Evolutionary conservation across 306 rosid genomes (phyloP).

Genomic region (Styphnolobium japonicum): DNA sequence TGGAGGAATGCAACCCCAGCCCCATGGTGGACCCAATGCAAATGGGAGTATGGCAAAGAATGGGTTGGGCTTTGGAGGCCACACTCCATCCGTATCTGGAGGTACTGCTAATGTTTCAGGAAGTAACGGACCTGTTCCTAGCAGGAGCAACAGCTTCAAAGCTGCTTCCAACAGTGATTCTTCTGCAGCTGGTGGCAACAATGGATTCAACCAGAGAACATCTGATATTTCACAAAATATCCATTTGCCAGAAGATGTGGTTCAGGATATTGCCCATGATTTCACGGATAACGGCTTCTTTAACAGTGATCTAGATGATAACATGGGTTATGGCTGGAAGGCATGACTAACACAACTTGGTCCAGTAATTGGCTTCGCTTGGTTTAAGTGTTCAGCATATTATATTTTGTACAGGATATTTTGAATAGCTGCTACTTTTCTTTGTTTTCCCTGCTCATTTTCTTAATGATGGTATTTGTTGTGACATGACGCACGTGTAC

Average conservation of each 20-base stretch:
- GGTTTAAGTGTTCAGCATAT: slow-evolving; percentile 39
- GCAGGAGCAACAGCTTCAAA: slow-evolving; percentile 95
- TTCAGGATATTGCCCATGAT: slow-evolving; percentile 61
- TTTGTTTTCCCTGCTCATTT: slow-evolving; percentile 2
- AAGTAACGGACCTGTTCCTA: slow-evolving; percentile 59
- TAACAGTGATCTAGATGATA: slow-evolving; percentile 72
- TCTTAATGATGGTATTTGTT: slow-evolving; percentile 35
- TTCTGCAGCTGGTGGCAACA: slow-evolving; percentile 72
- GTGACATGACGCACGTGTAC: slow-evolving; percentile 52
- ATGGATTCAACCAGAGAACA: slow-evolving; percentile 69
- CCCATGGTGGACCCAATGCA: slow-evolving; percentile 55
- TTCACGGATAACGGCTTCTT: slow-evolving; percentile 75
- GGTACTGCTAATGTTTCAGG: slow-evolving; percentile 46
- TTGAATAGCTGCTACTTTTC: slow-evolving; percentile 36
- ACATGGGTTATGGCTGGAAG: slow-evolving; percentile 79
- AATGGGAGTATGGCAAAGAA: slow-evolving; percentile 51
- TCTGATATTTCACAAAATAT: slow-evolving; percentile 60
- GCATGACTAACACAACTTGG: slow-evolving; percentile 64
- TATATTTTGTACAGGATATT: slow-evolving; percentile 78
- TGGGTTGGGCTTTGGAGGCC: slow-evolving; percentile 57
- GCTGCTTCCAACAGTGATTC: slow-evolving; percentile 82
- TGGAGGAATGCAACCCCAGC: slow-evolving; percentile 56
- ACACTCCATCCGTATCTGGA: slow-evolving; percentile 35
- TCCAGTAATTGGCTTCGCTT: slow-evolving; percentile 38
- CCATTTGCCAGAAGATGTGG: slow-evolving; percentile 72